phyloP scores from a whole-genome alignment of 202 grass and related monocot species.

The Carex sylvatica region DNA sequence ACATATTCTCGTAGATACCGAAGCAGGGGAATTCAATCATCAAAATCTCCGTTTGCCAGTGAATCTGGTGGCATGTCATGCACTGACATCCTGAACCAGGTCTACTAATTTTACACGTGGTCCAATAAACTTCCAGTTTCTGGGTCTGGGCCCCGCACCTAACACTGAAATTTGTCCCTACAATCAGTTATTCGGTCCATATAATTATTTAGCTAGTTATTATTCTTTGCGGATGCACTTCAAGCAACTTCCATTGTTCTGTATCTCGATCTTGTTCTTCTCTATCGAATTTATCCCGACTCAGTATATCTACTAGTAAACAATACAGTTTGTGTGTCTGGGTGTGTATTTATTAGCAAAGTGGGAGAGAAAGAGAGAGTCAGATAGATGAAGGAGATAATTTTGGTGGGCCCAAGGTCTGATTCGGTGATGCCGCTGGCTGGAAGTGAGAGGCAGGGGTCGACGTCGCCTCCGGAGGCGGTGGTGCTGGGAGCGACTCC shows the following conservation, averaged over 20 bases:
- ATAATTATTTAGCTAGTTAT: not conserved
- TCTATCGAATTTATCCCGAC: not conserved
- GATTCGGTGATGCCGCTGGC: conserved; percentile 39
- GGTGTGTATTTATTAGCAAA: not conserved
- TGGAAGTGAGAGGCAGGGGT: conserved; percentile 41
- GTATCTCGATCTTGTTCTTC: conserved; percentile 12
- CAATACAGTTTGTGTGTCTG: not conserved
- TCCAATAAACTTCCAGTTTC: not conserved
- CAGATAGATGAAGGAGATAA: conserved; percentile 58
- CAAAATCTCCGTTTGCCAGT: not conserved
- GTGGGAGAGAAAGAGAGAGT: not conserved
- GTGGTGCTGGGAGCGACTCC: conserved; percentile 36
- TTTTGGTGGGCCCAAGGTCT: conserved; percentile 48
- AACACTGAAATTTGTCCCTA: not conserved
- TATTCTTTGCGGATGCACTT: not conserved
- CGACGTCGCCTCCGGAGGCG: conserved; percentile 16
- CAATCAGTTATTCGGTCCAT: not conserved
- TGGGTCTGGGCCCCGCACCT: not conserved
- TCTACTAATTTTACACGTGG: not conserved
- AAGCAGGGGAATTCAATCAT: not conserved
- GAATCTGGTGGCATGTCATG: conserved; percentile 12
- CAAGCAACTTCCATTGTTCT: conserved; percentile 2
- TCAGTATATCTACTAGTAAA: not conserved
- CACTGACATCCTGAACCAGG: not conserved
- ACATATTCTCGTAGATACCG: not conserved